Percentiles rank a stretch among this genome's conserved stretches.
These are phyloP conservation scores for Coniferiporia weirii DNA, from an alignment of 1,284 basidiomycete species.

Conservation along the genomic window DNA sequence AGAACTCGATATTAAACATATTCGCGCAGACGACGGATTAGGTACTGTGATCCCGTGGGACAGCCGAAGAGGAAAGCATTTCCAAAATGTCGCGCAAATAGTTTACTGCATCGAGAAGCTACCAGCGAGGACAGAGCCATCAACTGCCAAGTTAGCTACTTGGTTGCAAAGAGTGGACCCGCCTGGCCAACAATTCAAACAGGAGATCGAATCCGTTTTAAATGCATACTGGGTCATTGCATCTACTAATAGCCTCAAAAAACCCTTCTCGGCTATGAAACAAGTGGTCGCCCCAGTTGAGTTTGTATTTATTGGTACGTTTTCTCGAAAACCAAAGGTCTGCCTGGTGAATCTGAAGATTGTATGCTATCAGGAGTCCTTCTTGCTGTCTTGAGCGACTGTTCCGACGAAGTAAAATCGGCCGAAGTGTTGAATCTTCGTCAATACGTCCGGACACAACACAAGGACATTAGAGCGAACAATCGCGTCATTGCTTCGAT, in stretches of 20 bases:
- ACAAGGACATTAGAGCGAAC: slow-evolving; percentile 58
- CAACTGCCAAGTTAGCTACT: slow-evolving; percentile 47
- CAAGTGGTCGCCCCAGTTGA: slow-evolving; percentile 60
- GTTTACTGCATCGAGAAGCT: slow-evolving; percentile 57
- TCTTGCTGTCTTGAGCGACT: slow-evolving; percentile 32
- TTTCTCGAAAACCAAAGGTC: no score
- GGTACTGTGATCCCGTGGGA: slow-evolving; percentile 51
- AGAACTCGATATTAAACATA: slow-evolving; percentile 46
- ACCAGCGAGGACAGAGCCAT: slow-evolving; percentile 44
- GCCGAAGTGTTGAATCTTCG: slow-evolving; percentile 51
- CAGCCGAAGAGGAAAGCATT: slow-evolving; percentile 59
- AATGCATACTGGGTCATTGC: slow-evolving; percentile 51
- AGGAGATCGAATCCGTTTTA: slow-evolving; percentile 44
- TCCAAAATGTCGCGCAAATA: slow-evolving; percentile 61
- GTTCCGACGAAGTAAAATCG: slow-evolving; percentile 38
- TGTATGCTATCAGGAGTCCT: slow-evolving; percentile 36
- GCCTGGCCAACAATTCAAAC: slow-evolving; percentile 43
- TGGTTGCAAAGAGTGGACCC: slow-evolving; percentile 47
- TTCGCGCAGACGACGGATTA: slow-evolving; percentile 40
- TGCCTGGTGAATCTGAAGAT: background rate
- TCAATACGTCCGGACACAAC: slow-evolving; percentile 42
- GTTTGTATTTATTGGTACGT: slow-evolving; percentile 58
- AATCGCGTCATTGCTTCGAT: slow-evolving; percentile 43
- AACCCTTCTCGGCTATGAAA: slow-evolving; percentile 46
- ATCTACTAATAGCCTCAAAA: slow-evolving; percentile 30